These are phyloP conservation scores for Lithocarpus polystachyus DNA, from an alignment of 306 rosid genomes.

Conservation along the genomic window DNA sequence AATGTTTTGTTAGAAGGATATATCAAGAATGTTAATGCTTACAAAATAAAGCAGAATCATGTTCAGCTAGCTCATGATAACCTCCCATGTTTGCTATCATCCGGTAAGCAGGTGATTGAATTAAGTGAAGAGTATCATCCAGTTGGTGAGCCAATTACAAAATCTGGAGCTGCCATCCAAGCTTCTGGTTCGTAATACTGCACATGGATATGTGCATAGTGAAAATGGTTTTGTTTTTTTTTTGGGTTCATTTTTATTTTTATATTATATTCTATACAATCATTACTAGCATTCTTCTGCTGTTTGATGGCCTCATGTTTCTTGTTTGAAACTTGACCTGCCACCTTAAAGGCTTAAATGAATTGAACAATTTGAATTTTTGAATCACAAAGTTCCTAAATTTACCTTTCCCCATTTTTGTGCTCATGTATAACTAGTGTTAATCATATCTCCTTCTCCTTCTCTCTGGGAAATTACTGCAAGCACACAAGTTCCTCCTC, in stretches of 20 bases:
- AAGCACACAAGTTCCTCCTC: background rate
- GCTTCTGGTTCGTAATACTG: slow-evolving; percentile 70
- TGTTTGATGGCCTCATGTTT: background rate
- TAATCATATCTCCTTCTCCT: background rate
- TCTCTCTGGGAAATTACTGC: background rate
- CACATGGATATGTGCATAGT: background rate
- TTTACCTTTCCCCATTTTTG: background rate
- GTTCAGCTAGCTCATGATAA: slow-evolving; percentile 20
- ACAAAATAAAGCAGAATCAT: slow-evolving; percentile 25
- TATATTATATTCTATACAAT: background rate
- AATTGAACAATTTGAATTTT: background rate
- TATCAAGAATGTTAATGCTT: background rate
- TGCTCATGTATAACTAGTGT: background rate
- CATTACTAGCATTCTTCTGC: background rate
- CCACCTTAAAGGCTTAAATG: background rate
- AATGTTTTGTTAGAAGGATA: slow-evolving; percentile 21
- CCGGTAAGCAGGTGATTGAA: slow-evolving; percentile 63
- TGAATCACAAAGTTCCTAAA: background rate
- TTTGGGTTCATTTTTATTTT: background rate
- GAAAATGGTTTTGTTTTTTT: background rate
- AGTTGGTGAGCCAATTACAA: slow-evolving; percentile 62
- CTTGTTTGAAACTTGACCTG: background rate
- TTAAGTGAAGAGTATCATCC: slow-evolving; percentile 51
- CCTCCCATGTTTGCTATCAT: slow-evolving; percentile 42
- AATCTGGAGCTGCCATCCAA: slow-evolving; percentile 76